These are phyloP conservation scores for Halenospora varia DNA, from an alignment of 495 filamentous ascomycete species.

Conservation along the genomic window DNA sequence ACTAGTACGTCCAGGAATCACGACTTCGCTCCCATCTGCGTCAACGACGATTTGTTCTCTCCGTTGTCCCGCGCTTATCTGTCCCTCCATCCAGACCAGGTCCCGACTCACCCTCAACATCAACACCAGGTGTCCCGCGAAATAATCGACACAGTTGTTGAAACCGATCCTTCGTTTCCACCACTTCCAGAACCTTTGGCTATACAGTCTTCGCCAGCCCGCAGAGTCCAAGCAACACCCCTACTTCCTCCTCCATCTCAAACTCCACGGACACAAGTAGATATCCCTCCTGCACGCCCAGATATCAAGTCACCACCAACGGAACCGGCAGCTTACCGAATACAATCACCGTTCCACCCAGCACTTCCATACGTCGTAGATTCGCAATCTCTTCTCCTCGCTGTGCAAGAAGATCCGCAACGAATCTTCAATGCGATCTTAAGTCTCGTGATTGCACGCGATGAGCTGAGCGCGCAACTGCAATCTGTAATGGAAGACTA, in stretches of 20 bases:
- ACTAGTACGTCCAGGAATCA: not conserved
- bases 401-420: not conserved
- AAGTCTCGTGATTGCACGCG: not conserved
- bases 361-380: constrained; percentile 3
- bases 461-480: not conserved
- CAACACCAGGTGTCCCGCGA: not conserved
- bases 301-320: not conserved
- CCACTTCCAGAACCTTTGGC: not conserved
- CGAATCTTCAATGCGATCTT: not conserved
- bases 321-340: not conserved
- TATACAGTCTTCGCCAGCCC: not conserved
- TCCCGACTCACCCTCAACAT: not conserved
- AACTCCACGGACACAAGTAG: not conserved
- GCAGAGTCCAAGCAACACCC: not conserved
- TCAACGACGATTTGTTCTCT: too few relatives aligned
- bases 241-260: not conserved
- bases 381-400: not conserved
- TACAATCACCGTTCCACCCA: not conserved
- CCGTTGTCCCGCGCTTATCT: not conserved
- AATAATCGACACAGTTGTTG: not conserved
- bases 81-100: not conserved
- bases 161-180: not conserved
- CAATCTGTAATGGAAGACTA: not conserved
- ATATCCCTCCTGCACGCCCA: not conserved
- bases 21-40: not conserved